Conservation (phyloP, 164 flowering plant species). For the Tetrastigma voinierianum region DNA sequence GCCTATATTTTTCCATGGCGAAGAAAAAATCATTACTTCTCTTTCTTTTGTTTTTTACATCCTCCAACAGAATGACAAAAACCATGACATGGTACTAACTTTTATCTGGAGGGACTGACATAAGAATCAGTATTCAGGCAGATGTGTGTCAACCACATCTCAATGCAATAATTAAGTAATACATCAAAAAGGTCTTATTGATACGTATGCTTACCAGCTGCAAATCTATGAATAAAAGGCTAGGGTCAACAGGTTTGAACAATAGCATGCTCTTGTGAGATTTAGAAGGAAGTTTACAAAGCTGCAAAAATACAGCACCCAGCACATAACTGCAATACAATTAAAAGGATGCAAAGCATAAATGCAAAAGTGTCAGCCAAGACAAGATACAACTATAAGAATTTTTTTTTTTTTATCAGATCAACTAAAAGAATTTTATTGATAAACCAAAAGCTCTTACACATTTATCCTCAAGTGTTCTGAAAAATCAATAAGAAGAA, state of each 20-base stretch:
- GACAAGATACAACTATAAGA: too few relatives aligned
- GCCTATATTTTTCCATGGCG: too few relatives aligned
- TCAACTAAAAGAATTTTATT: neutral
- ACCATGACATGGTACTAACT: too few relatives aligned
- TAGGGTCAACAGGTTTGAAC: slow-evolving; percentile 83
- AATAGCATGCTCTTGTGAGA: slow-evolving; percentile 62
- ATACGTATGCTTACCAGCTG: slow-evolving; percentile 43
- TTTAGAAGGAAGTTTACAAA: slow-evolving; percentile 60
- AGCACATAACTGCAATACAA: slow-evolving; percentile 69
- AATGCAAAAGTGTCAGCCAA: neutral
- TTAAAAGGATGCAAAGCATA: neutral
- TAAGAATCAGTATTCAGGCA: too few relatives aligned
- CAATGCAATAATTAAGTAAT: too few relatives aligned
- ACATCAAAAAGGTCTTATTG: neutral
- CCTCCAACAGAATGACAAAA: too few relatives aligned
- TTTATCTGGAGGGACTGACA: too few relatives aligned
- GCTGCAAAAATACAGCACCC: slow-evolving; percentile 94
- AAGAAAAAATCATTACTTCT: too few relatives aligned
- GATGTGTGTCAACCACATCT: too few relatives aligned
- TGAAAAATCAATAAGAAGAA: slow-evolving; percentile 89
- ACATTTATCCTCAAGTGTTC: slow-evolving; percentile 64
- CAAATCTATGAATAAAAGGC: slow-evolving; percentile 73
- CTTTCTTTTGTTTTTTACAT: too few relatives aligned
- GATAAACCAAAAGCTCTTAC: slow-evolving; percentile 30
- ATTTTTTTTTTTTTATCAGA: too few relatives aligned